Conservation (phyloP, 352 stramenopile species). For the Phytopythium vexans region DNA sequence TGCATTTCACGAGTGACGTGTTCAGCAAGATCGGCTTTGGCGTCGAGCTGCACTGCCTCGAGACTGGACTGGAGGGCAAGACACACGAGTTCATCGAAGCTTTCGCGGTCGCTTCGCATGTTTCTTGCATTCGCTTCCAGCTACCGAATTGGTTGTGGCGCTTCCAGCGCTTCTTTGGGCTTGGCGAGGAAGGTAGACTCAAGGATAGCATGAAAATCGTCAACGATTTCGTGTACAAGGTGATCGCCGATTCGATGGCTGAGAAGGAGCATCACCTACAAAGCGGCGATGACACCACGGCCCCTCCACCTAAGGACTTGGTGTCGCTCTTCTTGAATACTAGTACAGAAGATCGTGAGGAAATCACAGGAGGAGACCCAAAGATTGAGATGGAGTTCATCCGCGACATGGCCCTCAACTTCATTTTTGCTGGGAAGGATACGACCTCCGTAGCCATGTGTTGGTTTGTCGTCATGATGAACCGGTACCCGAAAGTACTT, state of each 20-base stretch:
- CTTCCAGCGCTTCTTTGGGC: slow-evolving; percentile 7
- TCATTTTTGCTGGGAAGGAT: slow-evolving; percentile 50
- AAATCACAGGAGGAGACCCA: slow-evolving; percentile 20
- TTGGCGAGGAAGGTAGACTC: slow-evolving; percentile 13
- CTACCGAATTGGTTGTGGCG: slow-evolving; percentile 25
- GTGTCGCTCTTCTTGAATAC: slow-evolving; percentile 45
- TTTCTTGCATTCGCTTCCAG: slow-evolving; percentile 32
- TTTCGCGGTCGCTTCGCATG: slow-evolving; percentile 28
- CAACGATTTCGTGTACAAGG: slow-evolving; percentile 10
- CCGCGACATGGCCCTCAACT: slow-evolving; percentile 54
- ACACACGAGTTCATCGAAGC: slow-evolving; percentile 46
- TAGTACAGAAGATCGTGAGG: slow-evolving; percentile 22
- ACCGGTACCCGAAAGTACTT: slow-evolving; percentile 30
- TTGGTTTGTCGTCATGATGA: slow-evolving; percentile 60
- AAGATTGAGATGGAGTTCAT: slow-evolving; percentile 41
- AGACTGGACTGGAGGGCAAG: slow-evolving; percentile 12
- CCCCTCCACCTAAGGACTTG: slow-evolving; percentile 21
- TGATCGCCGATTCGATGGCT: slow-evolving; percentile 14
- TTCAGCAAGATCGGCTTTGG: slow-evolving; percentile 61
- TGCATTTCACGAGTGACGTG: slow-evolving; percentile 57
- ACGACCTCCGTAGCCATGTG: slow-evolving; percentile 52
- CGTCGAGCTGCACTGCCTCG: slow-evolving; percentile 38
- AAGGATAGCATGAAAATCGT: slow-evolving; percentile 6
- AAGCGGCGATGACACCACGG: not conserved
- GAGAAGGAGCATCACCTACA: slow-evolving; percentile 4